Evolutionary conservation across 495 filamentous ascomycete species (phyloP).

Genomic region (Penicillium subrubescens): DNA sequence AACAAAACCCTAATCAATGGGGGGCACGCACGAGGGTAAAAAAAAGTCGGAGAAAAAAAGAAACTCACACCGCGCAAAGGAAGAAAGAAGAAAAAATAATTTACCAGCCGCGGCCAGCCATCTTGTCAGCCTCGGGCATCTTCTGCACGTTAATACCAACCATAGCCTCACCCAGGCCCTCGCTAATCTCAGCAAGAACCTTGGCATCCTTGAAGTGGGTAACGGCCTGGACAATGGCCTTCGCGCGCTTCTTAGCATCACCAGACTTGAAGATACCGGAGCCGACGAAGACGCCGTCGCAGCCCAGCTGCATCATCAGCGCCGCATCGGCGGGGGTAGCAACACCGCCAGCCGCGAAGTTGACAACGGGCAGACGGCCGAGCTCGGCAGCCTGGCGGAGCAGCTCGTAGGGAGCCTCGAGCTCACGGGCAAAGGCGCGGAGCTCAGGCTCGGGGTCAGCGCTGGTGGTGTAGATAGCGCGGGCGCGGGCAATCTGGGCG

Average conservation of each 20-base stretch:
- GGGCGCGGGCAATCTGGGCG: constrained; percentile 75
- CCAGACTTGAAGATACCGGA: constrained; percentile 97
- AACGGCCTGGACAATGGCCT: constrained; percentile 92
- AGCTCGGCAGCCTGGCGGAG: constrained; percentile 85
- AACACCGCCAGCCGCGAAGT: constrained; percentile 97
- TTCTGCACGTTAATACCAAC: constrained; percentile 82
- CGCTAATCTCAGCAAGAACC: constrained; percentile 82
- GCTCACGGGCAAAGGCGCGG: constrained; percentile 75
- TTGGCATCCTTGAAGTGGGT: constrained; percentile 87
- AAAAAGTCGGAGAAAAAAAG: no score
- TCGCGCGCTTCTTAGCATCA: constrained; percentile 81
- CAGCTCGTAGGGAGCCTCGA: constrained; percentile 73
- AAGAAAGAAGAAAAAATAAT: constrained; percentile 13
- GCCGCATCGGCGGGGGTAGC: constrained; percentile 97
- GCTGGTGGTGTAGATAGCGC: constrained; percentile 59
- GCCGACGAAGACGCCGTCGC: constrained; percentile 97
- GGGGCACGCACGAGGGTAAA: not conserved
- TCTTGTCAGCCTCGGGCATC: constrained; percentile 74
- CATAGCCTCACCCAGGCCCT: constrained; percentile 92
- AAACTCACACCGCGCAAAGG: constrained; percentile 14
- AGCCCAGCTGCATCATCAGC: constrained; percentile 98
- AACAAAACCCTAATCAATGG: constrained; percentile 2
- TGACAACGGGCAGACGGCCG: constrained; percentile 89
- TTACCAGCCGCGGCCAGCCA: constrained; percentile 89
- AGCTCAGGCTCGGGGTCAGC: constrained; percentile 73